Base-by-base conservation (phyloP, 2,329 filamentous ascomycete species). In the Sphaerulina musiva region DNA sequence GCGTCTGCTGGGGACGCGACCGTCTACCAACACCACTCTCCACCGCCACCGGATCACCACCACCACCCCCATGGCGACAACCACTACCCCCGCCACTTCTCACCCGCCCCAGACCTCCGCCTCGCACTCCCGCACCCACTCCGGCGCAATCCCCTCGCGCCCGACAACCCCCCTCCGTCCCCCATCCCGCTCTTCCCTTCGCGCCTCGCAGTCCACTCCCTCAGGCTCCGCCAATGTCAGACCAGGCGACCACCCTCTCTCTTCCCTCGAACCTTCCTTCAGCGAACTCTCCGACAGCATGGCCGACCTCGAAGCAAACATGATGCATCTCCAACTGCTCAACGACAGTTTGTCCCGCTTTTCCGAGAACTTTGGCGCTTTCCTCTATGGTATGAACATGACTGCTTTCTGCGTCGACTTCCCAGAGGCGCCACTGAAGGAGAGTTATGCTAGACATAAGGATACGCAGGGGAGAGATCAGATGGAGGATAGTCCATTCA, bases 331-430 rank as follows among this genome's bases (percentile, higher is more conserved):
- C 62, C 92, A 97, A 71, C 76, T 96, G 59, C 95, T 98, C 85
- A 90, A 98, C 68, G 92, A 97, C 75, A 95, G 89, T 66, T 73
- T 98, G 62, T 83, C 89, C 23, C 83, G 93, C 26, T 98, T 98
- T 72, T 92, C 86, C 71, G 93, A 98, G 77, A 95, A 87, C 67
- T 98, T 98, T 72, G 90, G 90, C 1, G 89, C 86, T 63, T 97
- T 98, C 66, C 74, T 98, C 44, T 98, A 97, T 66, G 93, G 93
- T 1, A 72, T 98, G 69, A 97, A 97, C 68, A 96, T 98, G 91
- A 97, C 96, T 71, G 93, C 93, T 1, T 98, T 97, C 70, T 97
- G 92, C 70, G 91, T 97, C 32, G 93, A 98, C 70, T 98, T 96
- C 61, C 88, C 90, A 0, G 93, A 98, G 87, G 87, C 87, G 1